Percentiles rank a stretch among this genome's conserved stretches.
Evolutionary conservation across 441 rosid genomes (phyloP).

Genomic region (Jatropha multifida): DNA sequence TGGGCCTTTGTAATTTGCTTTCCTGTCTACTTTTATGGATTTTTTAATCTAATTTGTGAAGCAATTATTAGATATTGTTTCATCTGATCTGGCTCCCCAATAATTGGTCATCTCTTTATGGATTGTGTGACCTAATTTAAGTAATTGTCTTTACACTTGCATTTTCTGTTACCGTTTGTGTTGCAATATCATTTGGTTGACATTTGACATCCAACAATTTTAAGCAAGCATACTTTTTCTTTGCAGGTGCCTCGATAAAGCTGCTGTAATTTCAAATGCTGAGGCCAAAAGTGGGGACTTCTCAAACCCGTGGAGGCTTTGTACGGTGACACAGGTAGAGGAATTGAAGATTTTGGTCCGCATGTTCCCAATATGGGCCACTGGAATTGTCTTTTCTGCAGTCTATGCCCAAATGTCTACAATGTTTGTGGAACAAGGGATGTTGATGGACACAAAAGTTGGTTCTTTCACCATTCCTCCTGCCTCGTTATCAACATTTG

Average conservation of each 20-base stretch:
- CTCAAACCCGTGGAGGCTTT: constrained; percentile 65
- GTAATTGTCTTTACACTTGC: neutral
- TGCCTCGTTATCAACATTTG: constrained; percentile 69
- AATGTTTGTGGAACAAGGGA: constrained; percentile 90
- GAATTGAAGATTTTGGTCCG: constrained; percentile 82
- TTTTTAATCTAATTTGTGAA: neutral
- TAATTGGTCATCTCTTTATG: neutral
- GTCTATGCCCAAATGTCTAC: constrained; percentile 80
- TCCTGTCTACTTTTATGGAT: neutral
- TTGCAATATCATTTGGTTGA: neutral
- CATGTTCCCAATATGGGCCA: constrained; percentile 89
- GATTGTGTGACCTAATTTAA: neutral
- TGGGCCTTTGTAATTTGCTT: neutral
- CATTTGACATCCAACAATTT: neutral
- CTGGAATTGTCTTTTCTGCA: constrained; percentile 75
- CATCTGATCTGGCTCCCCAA: neutral
- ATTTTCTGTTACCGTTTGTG: neutral
- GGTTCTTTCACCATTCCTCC: constrained; percentile 89
- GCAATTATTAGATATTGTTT: neutral
- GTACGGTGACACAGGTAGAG: constrained; percentile 90
- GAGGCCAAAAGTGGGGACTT: constrained; percentile 53
- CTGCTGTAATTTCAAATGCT: constrained; percentile 65
- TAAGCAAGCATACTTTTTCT: neutral
- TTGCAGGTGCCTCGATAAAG: constrained; percentile 89
- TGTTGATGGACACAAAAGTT: constrained; percentile 65